Evolutionary conservation across 2,329 filamentous ascomycete species (phyloP), one percentile per base, ranked within the genome.

Genomic region (Blastomyces silverae): DNA sequence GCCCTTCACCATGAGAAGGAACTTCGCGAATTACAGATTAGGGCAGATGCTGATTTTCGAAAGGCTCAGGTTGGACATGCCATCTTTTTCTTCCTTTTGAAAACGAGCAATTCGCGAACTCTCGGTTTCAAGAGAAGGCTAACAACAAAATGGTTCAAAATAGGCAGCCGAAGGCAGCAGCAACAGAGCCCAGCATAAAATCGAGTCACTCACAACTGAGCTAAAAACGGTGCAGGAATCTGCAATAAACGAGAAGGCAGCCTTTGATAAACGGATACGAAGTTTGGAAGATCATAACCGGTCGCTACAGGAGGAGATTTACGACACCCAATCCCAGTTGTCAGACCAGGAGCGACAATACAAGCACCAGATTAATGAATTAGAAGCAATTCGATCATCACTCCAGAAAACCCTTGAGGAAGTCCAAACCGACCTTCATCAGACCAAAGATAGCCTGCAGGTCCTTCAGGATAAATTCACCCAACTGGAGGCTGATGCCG

Each of bases 1-100:
- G 83, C 86, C 11, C 82, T 96, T 20, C 87, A 91, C 67, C 89
- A 94, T 70, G 89, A 91, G 69, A 89, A 90, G 71, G 93, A 96
- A 71, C 77, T 96, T 28, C 87, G 93, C 67, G 91, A 96, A 64
- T 83, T 88, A 1, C 87, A 90, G 69, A 83, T 87, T 59, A 89
- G 89, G 67, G 89, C 90, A n/a, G 92, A 97, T 71, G 88, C 90
- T 10, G 92, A 96, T 72, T 92, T 90, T 72, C 88, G 90, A 71
- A 84, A 84, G 68, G 82, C 84, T 42, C 83, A 85, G 75, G 82
- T 83, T 61, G 57, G 73, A 68, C 6, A 15, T 31, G 34, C 3
- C 8, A 39, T 60, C 7, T 6, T 28, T 56, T 31, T 22, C 13
- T 60, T 44, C 17, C 20, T 7, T 46, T 44, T 10, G 11, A 44